Percentiles rank a stretch among this genome's conserved stretches.
These are phyloP conservation scores for Spathaspora hagerdaliae DNA, from an alignment of 805 yeast species.

Conservation along the genomic window DNA sequence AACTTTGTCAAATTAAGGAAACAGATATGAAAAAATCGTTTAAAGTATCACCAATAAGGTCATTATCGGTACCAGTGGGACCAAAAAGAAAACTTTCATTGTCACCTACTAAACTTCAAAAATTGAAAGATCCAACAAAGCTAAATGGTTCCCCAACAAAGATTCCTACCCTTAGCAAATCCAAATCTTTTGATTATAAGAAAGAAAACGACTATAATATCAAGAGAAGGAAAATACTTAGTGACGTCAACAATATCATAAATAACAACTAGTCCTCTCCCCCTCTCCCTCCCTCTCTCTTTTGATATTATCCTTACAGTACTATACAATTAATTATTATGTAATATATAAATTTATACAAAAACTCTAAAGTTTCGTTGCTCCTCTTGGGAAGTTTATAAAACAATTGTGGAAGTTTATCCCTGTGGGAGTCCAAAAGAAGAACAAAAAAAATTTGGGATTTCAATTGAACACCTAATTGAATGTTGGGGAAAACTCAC, in stretches of 20 bases:
- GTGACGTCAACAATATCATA: not conserved
- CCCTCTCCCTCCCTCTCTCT: not conserved
- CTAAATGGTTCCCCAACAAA: conserved; percentile 1
- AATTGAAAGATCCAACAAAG: too few species aligned
- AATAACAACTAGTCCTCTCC: not conserved
- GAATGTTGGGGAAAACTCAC: too few species aligned
- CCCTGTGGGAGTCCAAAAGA: too few species aligned
- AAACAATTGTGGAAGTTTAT: too few species aligned
- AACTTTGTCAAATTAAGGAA: conserved; percentile 1
- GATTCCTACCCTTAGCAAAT: conserved; percentile 4
- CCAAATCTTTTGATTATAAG: not conserved
- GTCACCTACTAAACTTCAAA: not conserved
- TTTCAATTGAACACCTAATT: too few species aligned
- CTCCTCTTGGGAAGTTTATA: too few species aligned
- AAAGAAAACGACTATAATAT: not conserved
- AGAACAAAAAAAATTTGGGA: too few species aligned
- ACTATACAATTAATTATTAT: too few species aligned
- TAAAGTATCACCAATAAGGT: conserved; percentile 2
- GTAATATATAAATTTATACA: too few species aligned
- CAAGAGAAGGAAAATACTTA: conserved; percentile 5
- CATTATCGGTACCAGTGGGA: not conserved
- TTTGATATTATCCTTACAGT: too few species aligned
- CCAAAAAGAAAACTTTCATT: not conserved
- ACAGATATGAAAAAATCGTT: conserved; percentile 5
- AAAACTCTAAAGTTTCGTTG: too few species aligned